A percentile compares a stretch with the other conserved stretches of the same genome.
These are phyloP conservation scores for Scheffersomyces quercinus DNA, from an alignment of 1,139 yeast genomes.

Conservation along the genomic window DNA sequence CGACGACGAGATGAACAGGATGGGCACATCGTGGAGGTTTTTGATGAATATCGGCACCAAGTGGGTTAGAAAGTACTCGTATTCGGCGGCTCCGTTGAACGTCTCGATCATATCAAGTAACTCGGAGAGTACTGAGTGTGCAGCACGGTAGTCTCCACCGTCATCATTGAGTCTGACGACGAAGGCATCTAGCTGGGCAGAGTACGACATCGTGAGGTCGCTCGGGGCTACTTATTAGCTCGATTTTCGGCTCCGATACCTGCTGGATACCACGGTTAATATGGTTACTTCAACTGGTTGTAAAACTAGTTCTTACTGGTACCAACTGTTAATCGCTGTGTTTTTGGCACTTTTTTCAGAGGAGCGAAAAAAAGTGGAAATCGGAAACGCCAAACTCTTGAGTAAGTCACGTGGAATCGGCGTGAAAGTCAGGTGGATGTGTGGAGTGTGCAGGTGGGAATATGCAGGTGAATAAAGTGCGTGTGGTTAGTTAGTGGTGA, in stretches of 20 bases:
- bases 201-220: constrained; percentile 24
- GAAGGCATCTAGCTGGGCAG: constrained; percentile 57
- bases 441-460: neutral
- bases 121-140: constrained; percentile 73
- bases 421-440: neutral
- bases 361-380: constrained; percentile 7
- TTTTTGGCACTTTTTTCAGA: no score
- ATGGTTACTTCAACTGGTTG: no score
- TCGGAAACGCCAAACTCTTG: constrained; percentile 4
- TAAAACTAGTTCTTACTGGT: neutral
- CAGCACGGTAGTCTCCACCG: constrained; percentile 53
- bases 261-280: no score
- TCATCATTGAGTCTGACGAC: constrained; percentile 59
- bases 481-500: no score
- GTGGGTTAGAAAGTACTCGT: constrained; percentile 64
- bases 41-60: constrained; percentile 63
- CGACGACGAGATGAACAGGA: constrained; percentile 64
- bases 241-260: no score
- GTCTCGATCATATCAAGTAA: constrained; percentile 83
- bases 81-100: constrained; percentile 76
- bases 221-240: no score
- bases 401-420: constrained; percentile 7
- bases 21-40: constrained; percentile 66
- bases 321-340: neutral
- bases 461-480: neutral